Percentiles rank a stretch among this genome's conserved stretches.
These are phyloP conservation scores for Yamadazyma taylorii DNA, from an alignment of 1,139 yeast genomes.

Conservation along the genomic window DNA sequence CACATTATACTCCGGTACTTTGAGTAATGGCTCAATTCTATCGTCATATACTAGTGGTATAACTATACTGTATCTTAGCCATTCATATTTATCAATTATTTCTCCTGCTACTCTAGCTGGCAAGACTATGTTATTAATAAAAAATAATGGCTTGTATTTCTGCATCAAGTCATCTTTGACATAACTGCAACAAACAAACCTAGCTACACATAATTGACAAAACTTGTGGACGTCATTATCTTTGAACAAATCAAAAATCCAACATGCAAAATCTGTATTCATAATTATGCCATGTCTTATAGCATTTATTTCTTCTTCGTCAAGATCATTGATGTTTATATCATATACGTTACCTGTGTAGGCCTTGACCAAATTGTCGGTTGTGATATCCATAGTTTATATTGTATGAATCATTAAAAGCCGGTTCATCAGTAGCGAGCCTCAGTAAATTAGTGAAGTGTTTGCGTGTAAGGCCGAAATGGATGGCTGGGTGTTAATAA, in stretches of 20 bases:
- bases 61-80: constrained; percentile 1
- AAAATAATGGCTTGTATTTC: constrained; percentile 1
- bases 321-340: background rate
- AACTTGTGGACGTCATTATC: background rate
- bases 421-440: too few relatives aligned
- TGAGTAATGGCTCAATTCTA: constrained; percentile 33
- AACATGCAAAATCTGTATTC: background rate
- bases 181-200: background rate
- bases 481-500: too few relatives aligned
- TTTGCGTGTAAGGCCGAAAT: too few relatives aligned
- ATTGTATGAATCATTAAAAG: too few relatives aligned
- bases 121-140: background rate
- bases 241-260: background rate
- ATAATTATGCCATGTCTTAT: background rate
- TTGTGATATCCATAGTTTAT: too few relatives aligned
- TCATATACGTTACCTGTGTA: too few relatives aligned
- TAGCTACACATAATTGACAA: constrained; percentile 1
- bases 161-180: constrained; percentile 1
- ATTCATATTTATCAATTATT: constrained; percentile 1
- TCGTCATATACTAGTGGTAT: too few relatives aligned
- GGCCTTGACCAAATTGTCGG: too few relatives aligned
- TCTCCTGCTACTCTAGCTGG: background rate
- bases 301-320: background rate
- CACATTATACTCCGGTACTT: constrained; percentile 39
- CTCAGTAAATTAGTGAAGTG: too few relatives aligned